These are phyloP conservation scores for Talinum fruticosum DNA, from an alignment of 148 eudicot genomes.

Conservation along the genomic window DNA sequence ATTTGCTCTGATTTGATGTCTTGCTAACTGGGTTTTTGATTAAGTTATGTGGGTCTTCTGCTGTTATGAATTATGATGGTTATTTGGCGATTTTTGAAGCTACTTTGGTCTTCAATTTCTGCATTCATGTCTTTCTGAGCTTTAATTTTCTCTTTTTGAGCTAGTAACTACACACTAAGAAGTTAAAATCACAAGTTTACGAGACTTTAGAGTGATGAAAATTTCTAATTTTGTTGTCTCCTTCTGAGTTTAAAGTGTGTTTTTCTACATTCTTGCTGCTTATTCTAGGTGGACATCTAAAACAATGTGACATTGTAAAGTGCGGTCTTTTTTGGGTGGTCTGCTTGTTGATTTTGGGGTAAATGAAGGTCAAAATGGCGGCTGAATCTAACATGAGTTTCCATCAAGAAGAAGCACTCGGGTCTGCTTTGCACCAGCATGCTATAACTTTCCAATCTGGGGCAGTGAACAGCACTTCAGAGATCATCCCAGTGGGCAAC, in stretches of 20 bases:
- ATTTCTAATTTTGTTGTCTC: neutral
- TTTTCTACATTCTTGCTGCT: conserved; percentile 12
- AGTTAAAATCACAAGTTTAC: neutral
- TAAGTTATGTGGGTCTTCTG: neutral
- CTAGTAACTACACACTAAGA: neutral
- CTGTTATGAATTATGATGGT: neutral
- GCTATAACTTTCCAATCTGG: conserved; percentile 59
- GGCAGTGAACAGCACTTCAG: conserved; percentile 48
- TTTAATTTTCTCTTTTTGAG: neutral
- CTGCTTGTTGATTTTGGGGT: neutral
- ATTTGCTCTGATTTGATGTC: neutral
- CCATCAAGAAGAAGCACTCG: conserved; percentile 43
- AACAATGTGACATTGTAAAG: conserved; percentile 31
- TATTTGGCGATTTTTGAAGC: neutral
- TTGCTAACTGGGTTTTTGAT: neutral
- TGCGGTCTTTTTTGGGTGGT: neutral
- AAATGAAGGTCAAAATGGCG: conserved; percentile 36
- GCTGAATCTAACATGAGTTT: conserved; percentile 61
- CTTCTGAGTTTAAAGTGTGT: conserved; percentile 9
- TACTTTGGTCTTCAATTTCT: neutral
- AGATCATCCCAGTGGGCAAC: conserved; percentile 51
- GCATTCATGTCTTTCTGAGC: neutral
- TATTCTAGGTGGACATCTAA: conserved; percentile 24
- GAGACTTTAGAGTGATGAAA: neutral
- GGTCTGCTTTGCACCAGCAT: conserved; percentile 47